Base-by-base conservation (phyloP, 2,329 filamentous ascomycete species). In the Periconia sp. region DNA sequence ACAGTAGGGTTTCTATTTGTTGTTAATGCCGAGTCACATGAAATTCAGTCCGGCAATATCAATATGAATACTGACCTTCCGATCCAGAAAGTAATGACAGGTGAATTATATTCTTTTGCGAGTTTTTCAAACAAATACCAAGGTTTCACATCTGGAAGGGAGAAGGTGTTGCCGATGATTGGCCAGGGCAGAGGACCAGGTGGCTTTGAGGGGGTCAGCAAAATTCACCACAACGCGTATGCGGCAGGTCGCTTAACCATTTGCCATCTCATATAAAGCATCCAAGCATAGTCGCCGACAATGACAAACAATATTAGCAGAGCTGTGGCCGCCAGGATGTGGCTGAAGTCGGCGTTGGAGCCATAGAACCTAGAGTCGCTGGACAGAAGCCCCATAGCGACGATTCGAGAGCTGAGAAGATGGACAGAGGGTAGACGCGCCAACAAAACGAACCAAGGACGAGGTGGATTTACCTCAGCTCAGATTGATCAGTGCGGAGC, bases 71-170 rank as follows among this genome's bases (percentile, higher is more conserved):
- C 52, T 33, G 11, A 55, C 46, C 64, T 52, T 30, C 64, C 65
- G 16, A 81, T 78, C 80, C 79, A 82, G 52, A 79, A 75, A 0
- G 80, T 82, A 34, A 83, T 76, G 4, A 82, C 54, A 0, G 78
- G 75, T 0, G 74, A 68, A 5, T 76, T 62, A 54, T 79, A 76
- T 32, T 66, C 54, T 50, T 78, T 76, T 3, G 79, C 77, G 0
- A 82, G 62, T 50, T 77, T 57, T 40, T 82, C 78, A 50, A 83
- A 81, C n/a, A n/a, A n/a, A n/a, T n/a, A n/a, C n/a, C 2, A n/a
- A n/a, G 80, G 79, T 54, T 82, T 81, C 39, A 68, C 70, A 17
- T 77, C 70, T 1, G 80, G 79, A 3, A 83, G 69, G 47, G 74
- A 73, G 43, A 78, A 79, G 0, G 79, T 82, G 55, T 81, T 83